Conservation (phyloP, 345 rosid species). For the Pugionium dolabratum region DNA sequence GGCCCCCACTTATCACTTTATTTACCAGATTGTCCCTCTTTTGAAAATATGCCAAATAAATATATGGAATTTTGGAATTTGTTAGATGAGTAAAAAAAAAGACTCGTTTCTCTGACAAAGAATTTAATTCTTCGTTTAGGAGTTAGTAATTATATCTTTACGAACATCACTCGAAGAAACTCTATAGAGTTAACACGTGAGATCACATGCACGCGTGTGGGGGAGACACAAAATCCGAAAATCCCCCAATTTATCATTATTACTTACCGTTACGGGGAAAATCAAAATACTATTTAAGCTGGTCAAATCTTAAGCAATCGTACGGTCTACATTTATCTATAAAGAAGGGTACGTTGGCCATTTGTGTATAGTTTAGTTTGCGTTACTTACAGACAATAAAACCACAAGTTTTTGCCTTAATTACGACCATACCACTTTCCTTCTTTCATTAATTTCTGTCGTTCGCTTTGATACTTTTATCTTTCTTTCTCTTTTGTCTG, state of each 20-base stretch:
- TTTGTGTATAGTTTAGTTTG: slow-evolving; percentile 5
- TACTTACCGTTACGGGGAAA: slow-evolving; percentile 30
- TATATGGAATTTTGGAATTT: neutral
- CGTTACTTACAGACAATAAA: neutral
- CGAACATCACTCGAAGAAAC: slow-evolving; percentile 31
- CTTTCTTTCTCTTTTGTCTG: slow-evolving; percentile 17
- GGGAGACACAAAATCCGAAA: slow-evolving; percentile 1
- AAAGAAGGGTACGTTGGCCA: slow-evolving; percentile 30
- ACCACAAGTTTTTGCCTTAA: too few species aligned
- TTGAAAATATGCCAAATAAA: neutral
- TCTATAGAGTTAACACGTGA: slow-evolving; percentile 28
- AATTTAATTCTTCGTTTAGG: slow-evolving; percentile 18
- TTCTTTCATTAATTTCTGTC: neutral
- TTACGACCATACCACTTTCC: slow-evolving; percentile 35
- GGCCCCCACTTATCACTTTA: slow-evolving; percentile 22
- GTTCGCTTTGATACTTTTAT: neutral
- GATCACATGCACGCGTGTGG: slow-evolving; percentile 34
- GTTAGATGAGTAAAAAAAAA: neutral
- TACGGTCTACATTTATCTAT: slow-evolving; percentile 14
- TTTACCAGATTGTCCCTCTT: slow-evolving; percentile 25
- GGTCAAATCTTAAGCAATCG: slow-evolving; percentile 24
- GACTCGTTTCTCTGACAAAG: neutral
- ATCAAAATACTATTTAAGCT: slow-evolving; percentile 24
- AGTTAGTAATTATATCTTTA: slow-evolving; percentile 13
- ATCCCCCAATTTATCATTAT: slow-evolving; percentile 1